Evolutionary conservation across 768 basidiomycete genomes (phyloP).

Genomic region (Boletus edulis): DNA sequence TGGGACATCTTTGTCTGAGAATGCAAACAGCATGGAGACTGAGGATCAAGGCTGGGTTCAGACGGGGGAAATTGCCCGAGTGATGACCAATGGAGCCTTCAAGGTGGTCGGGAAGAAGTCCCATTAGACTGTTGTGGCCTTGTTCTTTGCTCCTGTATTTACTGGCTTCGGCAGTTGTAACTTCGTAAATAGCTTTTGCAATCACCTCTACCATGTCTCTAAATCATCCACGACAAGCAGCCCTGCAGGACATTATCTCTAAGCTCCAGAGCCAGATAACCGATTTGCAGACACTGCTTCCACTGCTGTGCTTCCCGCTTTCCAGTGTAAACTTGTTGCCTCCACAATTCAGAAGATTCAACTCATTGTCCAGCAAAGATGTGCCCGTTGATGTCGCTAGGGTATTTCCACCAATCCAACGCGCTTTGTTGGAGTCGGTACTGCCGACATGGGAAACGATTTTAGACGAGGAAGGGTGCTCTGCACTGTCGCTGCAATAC

Average conservation of each 20-base stretch:
- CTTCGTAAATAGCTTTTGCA: too few relatives aligned
- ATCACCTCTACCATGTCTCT: conserved; percentile 7
- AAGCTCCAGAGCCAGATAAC: conserved; percentile 46
- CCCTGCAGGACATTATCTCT: conserved; percentile 37
- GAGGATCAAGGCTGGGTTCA: conserved; percentile 44
- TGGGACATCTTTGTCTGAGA: conserved; percentile 42
- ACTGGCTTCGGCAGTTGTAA: neutral
- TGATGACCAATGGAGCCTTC: conserved; percentile 71
- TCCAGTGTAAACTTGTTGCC: conserved; percentile 57
- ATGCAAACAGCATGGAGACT: conserved; percentile 35
- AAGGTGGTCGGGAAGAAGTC: conserved; percentile 23
- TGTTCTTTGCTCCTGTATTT: neutral
- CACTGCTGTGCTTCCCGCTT: conserved; percentile 59
- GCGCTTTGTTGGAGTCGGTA: conserved; percentile 58
- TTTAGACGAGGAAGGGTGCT: conserved; percentile 49
- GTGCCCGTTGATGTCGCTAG: conserved; percentile 24
- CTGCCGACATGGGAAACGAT: conserved; percentile 65
- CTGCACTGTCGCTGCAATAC: conserved; percentile 56
- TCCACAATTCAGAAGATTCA: conserved; percentile 48
- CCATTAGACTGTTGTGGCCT: neutral
- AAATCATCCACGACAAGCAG: conserved; percentile 2
- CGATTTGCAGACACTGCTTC: conserved; percentile 50
- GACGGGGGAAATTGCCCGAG: conserved; percentile 43
- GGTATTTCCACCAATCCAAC: conserved; percentile 58
- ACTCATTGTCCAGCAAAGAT: conserved; percentile 32